Evolutionary conservation across 1,139 yeast species (phyloP).

Genomic region (Kazachstania sp.): DNA sequence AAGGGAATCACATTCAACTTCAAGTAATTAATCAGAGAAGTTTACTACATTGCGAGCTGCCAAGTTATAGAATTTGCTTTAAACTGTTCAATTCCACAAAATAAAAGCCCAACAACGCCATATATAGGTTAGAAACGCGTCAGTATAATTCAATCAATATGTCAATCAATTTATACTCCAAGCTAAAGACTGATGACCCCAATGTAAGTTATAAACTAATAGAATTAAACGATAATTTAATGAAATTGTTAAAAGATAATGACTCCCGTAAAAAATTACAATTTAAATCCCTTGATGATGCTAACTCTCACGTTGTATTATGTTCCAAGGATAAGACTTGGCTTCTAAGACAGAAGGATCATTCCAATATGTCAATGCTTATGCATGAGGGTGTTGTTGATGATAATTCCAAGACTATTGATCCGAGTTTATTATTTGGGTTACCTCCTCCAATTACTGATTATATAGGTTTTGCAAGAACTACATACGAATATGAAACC

Average conservation of each 20-base stretch:
- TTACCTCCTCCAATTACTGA: slow-evolving; percentile 21
- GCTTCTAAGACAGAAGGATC: slow-evolving; percentile 69
- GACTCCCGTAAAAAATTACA: slow-evolving; percentile 28
- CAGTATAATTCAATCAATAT: not conserved
- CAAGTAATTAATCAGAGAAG: too few relatives aligned
- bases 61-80: too few relatives aligned
- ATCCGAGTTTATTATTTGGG: slow-evolving; percentile 12
- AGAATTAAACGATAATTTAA: slow-evolving; percentile 51
- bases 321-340: slow-evolving; percentile 55
- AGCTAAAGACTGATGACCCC: slow-evolving; percentile 13
- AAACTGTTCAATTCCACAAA: too few relatives aligned
- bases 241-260: slow-evolving; percentile 35
- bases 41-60: too few relatives aligned
- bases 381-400: slow-evolving; percentile 29
- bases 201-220: slow-evolving; percentile 43
- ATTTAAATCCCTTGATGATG: slow-evolving; percentile 41
- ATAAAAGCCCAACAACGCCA: not conserved
- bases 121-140: not conserved
- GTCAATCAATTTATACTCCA: slow-evolving; percentile 17
- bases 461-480: slow-evolving; percentile 37
- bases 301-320: slow-evolving; percentile 43
- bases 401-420: slow-evolving; percentile 1
- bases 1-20: too few relatives aligned
- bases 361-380: slow-evolving; percentile 70
- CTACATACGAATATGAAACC: slow-evolving; percentile 47